These are phyloP conservation scores for Lichenothelia convexa DNA, from an alignment of 495 filamentous ascomycete species.

Conservation along the genomic window DNA sequence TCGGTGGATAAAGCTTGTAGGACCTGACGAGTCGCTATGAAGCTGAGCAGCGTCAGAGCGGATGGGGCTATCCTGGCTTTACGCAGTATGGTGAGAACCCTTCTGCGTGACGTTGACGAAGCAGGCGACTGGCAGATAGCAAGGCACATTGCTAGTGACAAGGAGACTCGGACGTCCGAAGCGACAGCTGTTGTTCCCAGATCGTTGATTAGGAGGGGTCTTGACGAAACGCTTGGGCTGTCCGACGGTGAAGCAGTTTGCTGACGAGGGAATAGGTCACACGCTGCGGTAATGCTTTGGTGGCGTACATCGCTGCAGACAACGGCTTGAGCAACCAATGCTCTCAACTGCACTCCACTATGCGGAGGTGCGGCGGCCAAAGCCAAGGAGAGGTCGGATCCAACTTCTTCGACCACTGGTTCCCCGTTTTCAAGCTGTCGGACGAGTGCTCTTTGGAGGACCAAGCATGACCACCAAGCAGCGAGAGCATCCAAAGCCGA, in stretches of 20 bases:
- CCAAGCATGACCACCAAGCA: constrained; percentile 70
- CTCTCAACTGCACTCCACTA: constrained; percentile 56
- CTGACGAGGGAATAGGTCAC: constrained; percentile 32
- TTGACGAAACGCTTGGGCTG: too few species aligned
- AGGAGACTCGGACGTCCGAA: constrained; percentile 49
- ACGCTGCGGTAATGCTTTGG: constrained; percentile 34
- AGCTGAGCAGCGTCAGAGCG: constrained; percentile 56
- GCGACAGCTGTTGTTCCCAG: constrained; percentile 25
- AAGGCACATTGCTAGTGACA: constrained; percentile 67
- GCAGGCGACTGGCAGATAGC: constrained; percentile 38
- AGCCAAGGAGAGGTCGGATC: constrained; percentile 46
- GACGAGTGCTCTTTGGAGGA: constrained; percentile 48
- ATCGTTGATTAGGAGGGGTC: too few species aligned
- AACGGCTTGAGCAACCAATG: constrained; percentile 53
- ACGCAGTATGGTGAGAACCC: too few species aligned
- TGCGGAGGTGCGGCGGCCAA: constrained; percentile 59
- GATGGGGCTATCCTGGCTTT: too few species aligned
- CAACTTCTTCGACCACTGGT: constrained; percentile 26
- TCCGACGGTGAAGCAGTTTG: background rate
- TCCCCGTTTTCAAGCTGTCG: constrained; percentile 27
- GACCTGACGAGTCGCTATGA: constrained; percentile 54
- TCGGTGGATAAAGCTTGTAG: constrained; percentile 37
- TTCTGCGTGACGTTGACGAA: background rate
- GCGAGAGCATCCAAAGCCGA: constrained; percentile 80
- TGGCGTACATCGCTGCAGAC: constrained; percentile 34